Percentiles rank a stretch among this genome's conserved stretches.
Conservation (phyloP, 352 stramenopile genomes). For the Aphanomyces astaci region DNA sequence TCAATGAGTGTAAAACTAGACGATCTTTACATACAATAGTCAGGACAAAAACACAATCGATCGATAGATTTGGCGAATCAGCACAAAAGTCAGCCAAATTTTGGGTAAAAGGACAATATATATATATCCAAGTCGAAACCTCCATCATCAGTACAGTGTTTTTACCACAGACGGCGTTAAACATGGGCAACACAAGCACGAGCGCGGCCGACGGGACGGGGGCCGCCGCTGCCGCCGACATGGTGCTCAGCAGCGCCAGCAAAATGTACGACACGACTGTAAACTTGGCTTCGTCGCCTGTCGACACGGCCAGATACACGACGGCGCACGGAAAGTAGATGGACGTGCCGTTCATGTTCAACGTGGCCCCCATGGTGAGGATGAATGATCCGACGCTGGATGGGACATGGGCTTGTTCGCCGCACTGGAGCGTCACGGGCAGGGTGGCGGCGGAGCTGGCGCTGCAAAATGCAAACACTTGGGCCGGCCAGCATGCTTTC, state of each 20-base stretch:
- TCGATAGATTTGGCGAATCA: too few relatives aligned
- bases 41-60: too few relatives aligned
- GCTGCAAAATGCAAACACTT: constrained; percentile 54
- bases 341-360: constrained; percentile 72
- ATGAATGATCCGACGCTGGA: constrained; percentile 58
- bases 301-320: constrained; percentile 56
- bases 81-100: too few relatives aligned
- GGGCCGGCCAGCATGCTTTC: constrained; percentile 56
- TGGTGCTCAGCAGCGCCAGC: constrained; percentile 51
- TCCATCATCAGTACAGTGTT: too few relatives aligned
- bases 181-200: constrained; percentile 70
- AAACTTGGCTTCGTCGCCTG: constrained; percentile 32
- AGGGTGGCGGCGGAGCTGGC: constrained; percentile 60
- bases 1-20: too few relatives aligned
- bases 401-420: constrained; percentile 50
- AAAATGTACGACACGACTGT: constrained; percentile 43
- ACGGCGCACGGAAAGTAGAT: constrained; percentile 64
- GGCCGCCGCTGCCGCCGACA: constrained; percentile 50
- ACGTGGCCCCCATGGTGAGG: constrained; percentile 55
- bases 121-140: too few relatives aligned
- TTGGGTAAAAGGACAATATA: too few relatives aligned
- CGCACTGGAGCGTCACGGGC: constrained; percentile 55
- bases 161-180: constrained; percentile 47
- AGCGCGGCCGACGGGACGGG: constrained; percentile 63
- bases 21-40: too few relatives aligned